Percentiles rank a stretch among this genome's conserved stretches.
Conservation (phyloP, 345 rosid genomes). For the Pseudoturritis turrita region DNA sequence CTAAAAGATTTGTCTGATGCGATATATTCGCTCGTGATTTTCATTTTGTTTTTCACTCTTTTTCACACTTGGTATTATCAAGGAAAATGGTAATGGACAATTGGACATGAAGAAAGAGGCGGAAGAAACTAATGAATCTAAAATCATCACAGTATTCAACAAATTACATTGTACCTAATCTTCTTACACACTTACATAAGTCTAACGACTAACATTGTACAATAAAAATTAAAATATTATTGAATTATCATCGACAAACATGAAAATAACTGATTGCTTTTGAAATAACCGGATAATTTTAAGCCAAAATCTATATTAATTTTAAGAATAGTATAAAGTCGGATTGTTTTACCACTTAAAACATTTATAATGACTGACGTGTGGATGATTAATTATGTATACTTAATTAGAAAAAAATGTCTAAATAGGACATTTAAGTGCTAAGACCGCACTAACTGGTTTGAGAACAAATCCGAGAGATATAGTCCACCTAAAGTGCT, state of each 20-base stretch:
- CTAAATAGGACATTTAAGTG: slow-evolving; percentile 25
- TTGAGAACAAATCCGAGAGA: too few species aligned
- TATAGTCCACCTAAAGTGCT: too few species aligned
- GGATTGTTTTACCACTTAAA: too few species aligned
- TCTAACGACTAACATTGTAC: neutral
- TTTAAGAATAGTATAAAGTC: neutral
- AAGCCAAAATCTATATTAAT: neutral
- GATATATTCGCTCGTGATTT: neutral
- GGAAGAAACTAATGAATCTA: neutral
- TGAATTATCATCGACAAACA: neutral
- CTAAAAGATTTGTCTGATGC: neutral
- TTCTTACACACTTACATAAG: neutral
- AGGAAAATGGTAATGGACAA: neutral
- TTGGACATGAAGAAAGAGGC: neutral
- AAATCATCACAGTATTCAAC: neutral
- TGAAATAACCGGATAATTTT: neutral
- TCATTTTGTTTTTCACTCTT: neutral
- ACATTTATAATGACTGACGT: too few species aligned
- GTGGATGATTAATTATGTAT: too few species aligned
- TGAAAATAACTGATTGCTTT: neutral
- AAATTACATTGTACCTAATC: neutral
- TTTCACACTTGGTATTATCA: neutral
- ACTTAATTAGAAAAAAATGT: neutral
- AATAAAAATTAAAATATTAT: neutral
- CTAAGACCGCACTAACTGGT: too few species aligned